Evolutionary conservation across 2,329 filamentous ascomycete genomes (phyloP).

Genomic region (Chaetomiaceae sp.): DNA sequence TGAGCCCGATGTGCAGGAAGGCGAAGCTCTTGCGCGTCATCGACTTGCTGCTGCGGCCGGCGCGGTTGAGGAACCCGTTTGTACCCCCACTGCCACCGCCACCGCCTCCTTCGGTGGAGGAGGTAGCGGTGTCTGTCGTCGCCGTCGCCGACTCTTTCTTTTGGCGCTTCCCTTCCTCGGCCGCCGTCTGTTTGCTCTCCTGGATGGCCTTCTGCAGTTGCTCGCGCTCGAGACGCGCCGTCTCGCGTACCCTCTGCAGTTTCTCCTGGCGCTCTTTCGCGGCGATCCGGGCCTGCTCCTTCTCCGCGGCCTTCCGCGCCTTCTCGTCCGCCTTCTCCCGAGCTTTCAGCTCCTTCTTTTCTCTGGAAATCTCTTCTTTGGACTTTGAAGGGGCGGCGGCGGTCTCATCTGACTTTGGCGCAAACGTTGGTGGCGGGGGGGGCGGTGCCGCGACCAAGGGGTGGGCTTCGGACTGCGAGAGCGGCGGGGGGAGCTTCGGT

Average conservation of each 20-base stretch:
- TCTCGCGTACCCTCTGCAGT: conserved; percentile 31
- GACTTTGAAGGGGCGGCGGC: conserved; percentile 30
- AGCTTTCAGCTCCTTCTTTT: conserved; percentile 61
- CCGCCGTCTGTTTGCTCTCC: conserved; percentile 57
- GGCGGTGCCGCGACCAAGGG: conserved; percentile 28
- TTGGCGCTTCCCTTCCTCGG: conserved; percentile 42
- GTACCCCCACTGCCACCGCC: too few species aligned
- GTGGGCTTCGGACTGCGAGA: conserved; percentile 23
- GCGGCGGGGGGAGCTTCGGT: conserved; percentile 18
- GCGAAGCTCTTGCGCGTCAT: conserved; percentile 70
- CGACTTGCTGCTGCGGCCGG: conserved; percentile 68
- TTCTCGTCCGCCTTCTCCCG: conserved; percentile 48
- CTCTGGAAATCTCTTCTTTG: conserved; percentile 58
- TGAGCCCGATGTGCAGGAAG: conserved; percentile 52
- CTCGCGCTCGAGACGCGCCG: conserved; percentile 49
- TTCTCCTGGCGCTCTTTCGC: conserved; percentile 37
- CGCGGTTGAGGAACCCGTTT: conserved; percentile 51
- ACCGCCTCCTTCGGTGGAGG: conserved; percentile 16
- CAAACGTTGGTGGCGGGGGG: conserved; percentile 23
- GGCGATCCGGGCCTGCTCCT: conserved; percentile 32
- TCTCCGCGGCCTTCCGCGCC: conserved; percentile 40
- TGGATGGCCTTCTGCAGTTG: conserved; percentile 60
- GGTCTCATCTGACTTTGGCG: conserved; percentile 22
- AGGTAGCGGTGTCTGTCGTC: conserved; percentile 33
- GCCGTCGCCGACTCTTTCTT: conserved; percentile 37